These are phyloP conservation scores for Apiospora hydei DNA, from an alignment of 2,329 filamentous ascomycete species.

Conservation along the genomic window DNA sequence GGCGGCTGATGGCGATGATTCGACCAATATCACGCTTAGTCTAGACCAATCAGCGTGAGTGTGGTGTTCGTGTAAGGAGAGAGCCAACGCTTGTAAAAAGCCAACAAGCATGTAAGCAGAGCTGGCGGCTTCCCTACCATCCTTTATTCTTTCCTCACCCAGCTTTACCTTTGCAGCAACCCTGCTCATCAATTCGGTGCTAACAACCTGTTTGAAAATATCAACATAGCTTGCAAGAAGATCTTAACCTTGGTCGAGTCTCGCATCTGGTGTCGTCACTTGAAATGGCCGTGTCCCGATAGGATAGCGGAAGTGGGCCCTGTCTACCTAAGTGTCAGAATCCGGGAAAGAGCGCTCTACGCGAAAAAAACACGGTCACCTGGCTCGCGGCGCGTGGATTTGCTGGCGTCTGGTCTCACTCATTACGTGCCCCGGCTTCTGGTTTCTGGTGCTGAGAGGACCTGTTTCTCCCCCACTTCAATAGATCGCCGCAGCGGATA, in stretches of 20 bases:
- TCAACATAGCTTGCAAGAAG: background rate
- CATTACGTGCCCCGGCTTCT: background rate
- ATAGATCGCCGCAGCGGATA: constrained; percentile 11
- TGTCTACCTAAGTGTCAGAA: background rate
- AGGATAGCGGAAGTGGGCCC: background rate
- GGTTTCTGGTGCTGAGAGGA: background rate
- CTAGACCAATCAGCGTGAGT: background rate
- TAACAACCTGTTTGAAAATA: background rate
- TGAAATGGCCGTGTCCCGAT: background rate
- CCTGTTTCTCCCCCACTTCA: constrained; percentile 7
- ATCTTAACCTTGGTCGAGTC: background rate
- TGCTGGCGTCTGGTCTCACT: background rate
- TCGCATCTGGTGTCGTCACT: constrained; percentile 3
- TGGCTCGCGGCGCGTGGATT: constrained; percentile 16
- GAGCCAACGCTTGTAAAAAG: background rate
- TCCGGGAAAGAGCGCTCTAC: constrained; percentile 12
- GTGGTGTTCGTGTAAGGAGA: background rate
- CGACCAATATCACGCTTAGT: too few relatives aligned
- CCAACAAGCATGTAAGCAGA: background rate
- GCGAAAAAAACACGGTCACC: constrained; percentile 10
- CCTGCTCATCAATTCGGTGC: background rate
- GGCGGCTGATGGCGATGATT: background rate
- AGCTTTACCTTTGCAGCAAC: background rate
- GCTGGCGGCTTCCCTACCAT: background rate
- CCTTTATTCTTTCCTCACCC: background rate